Evolutionary conservation across 2,329 filamentous ascomycete genomes (phyloP), one percentile per base, ranked within the genome.

Genomic region (Paecilomyces variotii): DNA sequence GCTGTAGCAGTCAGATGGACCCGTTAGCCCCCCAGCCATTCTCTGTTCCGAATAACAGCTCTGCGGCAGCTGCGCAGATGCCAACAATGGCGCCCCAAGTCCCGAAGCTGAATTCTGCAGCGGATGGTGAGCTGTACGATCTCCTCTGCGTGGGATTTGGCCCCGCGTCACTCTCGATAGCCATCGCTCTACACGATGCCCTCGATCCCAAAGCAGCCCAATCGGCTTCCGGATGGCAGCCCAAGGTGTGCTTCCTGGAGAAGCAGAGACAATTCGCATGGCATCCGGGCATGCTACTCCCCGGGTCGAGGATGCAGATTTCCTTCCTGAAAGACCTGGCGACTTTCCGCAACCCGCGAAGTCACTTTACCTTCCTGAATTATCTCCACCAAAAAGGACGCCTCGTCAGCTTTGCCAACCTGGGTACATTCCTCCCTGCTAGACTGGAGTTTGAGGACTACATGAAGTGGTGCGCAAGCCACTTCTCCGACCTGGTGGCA

Each of bases 321-420:
- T 95, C 90, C 9, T 97, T 96, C 78, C 83, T 97, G 78, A 97
- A 97, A 78, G 93, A 97, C 71, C 84, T 97, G 73, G 93, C 93
- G 2, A 94, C 90, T 2, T 81, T 96, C 65, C 84, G 93, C 59
- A 87, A 97, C 71, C 93, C 93, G 6, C 85, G 88, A 63, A 96
- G 90, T 64, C 84, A 91, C 68, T 97, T 97, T 75, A 97, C 93
- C 12, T 97, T 97, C 76, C 80, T 96, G 70, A 97, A 97, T 76
- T 97, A 97, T 73, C 84, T 97, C 11, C 89, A 95, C 77, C 77
- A 83, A 66, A 88, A 95, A 66, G 82, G 82, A 58, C 84, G 93
- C n/a, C 81, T 97, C 45, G 85, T 96, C 54, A 87, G 93, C 65
- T 97, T 97, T 69, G 91, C 89, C 66, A 97, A 97, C 76, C 78